Evolutionary conservation across 1,284 basidiomycete species (phyloP), one percentile per base, ranked within the genome.

Genomic region (Spongispora temasekensis): DNA sequence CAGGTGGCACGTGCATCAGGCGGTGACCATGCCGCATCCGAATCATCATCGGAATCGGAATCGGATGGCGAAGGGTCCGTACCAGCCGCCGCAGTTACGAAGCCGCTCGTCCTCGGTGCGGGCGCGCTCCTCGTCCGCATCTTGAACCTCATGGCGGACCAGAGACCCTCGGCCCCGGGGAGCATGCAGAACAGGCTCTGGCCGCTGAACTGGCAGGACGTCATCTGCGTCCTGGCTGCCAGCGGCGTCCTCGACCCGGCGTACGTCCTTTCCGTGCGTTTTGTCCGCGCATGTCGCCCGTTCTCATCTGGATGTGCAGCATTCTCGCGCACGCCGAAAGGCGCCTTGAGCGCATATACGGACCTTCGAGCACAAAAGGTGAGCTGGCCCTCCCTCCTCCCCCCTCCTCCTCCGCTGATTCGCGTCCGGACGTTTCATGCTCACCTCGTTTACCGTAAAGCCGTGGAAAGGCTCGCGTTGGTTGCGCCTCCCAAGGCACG

Each of bases 141-240:
- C 48, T 35, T 72, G 32, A 69, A 61, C 57, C 65, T 69, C 57
- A 46, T 72, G 56, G 71, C 60, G 3, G 63, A 71, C 40, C 71
- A 72, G 23, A 55, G 71, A 4, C 73, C 71, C 53, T 61, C 66
- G 19, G 70, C 62, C 7, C 59, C 72, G 27, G 73, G 64, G 34
- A 75, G 72, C 51, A 73, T 75, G 72, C 74, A 72, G 48, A 75
- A 74, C 53, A 71, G 74, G 53, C 63, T 72, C 3, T 67, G 58
- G 58, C 58, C 64, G 9, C 68, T 72, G 67, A 66, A 72, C 30
- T 75, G 74, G 73, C 62, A 75, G 59, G 71, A 74, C 58, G 64
- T 72, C 35, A 56, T 75, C 42, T 60, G 57, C 35, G 56, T 71
- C 1, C 56, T 75, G 37, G 64, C 67, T 25, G 67, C 64, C 52